Evolutionary conservation across 257 asterid species (phyloP), one percentile per base, ranked within the genome.

Genomic region (Penstemon davidsonii): DNA sequence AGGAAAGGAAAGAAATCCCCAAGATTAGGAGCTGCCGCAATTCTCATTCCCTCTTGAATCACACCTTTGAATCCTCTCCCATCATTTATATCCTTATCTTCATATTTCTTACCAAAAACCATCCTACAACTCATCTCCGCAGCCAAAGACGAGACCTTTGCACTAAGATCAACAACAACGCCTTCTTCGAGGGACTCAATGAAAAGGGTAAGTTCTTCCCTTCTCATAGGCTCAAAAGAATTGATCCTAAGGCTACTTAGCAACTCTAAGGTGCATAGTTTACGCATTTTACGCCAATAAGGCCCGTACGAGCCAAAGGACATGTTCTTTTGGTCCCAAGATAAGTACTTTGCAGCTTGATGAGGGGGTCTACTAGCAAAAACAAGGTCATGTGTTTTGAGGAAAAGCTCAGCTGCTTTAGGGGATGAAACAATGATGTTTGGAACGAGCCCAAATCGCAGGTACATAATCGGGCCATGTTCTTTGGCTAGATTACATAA

Each of bases 31-130:
- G 53, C 50, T 7, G 79, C 81, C 12, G 53, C 42, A 3, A 71
- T 9, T 5, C 47, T 67, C 69, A 73, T 69, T 8, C 65, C 80
- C 7, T 81, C 79, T 51, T 75, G 71, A 13, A 78, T 67, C 61
- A 81, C 74, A 40, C 5, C 71, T 44, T 67, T 67, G 43, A 73
- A 80, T 5, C 84, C 84, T 51, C 72, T 68, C 39, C 33, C 33
- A 25, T 81, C 80, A 19, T 70, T 66, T 13, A 75, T 56, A 39
- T 73, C 84, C 19, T 69, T 60, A 61, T 81, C 72, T 9, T 50
- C 66, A 8, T 78, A 81, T 64, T 64, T 81, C 69, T 75, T 81
- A 11, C 83, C 83, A 53, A 81, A 73, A 37, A 76, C 73, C 82
- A 80, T 80, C 39, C 66, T 41, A 2, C 82, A 80, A 69, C 77